These are phyloP conservation scores for Mortierella sp. DNA, from an alignment of 371 early-diverging fungal genomes.

Conservation along the genomic window DNA sequence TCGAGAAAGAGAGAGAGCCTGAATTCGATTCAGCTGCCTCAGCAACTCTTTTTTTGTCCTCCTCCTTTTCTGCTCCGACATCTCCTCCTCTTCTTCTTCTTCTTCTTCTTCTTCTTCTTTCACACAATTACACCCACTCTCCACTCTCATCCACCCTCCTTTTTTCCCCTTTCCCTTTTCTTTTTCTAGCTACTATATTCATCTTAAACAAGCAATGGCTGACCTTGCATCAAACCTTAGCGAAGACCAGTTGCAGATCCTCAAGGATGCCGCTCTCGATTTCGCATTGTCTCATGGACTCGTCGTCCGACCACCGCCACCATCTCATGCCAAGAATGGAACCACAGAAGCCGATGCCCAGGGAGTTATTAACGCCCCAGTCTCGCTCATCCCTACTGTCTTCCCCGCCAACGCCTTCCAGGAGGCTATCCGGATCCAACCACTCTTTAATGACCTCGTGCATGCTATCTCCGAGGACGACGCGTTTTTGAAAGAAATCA, in stretches of 20 bases:
- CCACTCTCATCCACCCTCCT: not conserved
- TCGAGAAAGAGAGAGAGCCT: too few relatives aligned
- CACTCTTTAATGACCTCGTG: constrained; percentile 84
- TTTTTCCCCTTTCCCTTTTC: not conserved
- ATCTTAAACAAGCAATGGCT: constrained; percentile 15
- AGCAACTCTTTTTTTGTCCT: too few relatives aligned
- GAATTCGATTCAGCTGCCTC: too few relatives aligned
- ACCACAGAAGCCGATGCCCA: constrained; percentile 27
- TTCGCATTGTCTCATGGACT: constrained; percentile 85
- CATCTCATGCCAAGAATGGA: constrained; percentile 41
- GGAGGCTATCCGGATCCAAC: constrained; percentile 81
- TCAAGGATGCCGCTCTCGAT: constrained; percentile 73
- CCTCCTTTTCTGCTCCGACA: not conserved
- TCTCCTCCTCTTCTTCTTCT: too few relatives aligned
- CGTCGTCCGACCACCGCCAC: constrained; percentile 70
- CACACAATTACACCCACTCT: not conserved
- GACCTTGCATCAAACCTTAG: constrained; percentile 47
- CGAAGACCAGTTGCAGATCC: constrained; percentile 44
- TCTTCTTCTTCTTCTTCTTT: too few relatives aligned
- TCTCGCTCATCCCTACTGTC: constrained; percentile 90
- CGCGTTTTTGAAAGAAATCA: constrained; percentile 75
- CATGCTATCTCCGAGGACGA: constrained; percentile 82
- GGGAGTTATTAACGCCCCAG: constrained; percentile 83
- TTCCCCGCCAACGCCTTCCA: constrained; percentile 83
- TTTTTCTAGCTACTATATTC: not conserved